Percentiles rank a stretch among this genome's conserved stretches.
phyloP scores from a whole-genome alignment of 768 basidiomycete genomes.

The Tulasnella sp. region DNA sequence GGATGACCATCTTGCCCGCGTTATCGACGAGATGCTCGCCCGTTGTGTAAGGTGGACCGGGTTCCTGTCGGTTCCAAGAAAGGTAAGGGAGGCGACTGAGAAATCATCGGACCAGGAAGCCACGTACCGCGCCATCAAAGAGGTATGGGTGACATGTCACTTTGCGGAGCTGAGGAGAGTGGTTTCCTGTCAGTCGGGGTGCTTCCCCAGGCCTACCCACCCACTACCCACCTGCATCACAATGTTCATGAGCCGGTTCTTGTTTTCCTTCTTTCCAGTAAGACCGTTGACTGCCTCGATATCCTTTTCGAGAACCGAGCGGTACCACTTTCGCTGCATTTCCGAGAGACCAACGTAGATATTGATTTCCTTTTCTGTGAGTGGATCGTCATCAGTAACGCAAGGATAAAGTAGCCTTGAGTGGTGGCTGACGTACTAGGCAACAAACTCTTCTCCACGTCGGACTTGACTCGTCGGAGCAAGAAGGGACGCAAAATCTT shows the following conservation, averaged over 20 bases:
- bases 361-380: slow-evolving; percentile 92
- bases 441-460: slow-evolving; percentile 92
- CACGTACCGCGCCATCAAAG: slow-evolving; percentile 80
- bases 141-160: slow-evolving; percentile 89
- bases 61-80: slow-evolving; percentile 55
- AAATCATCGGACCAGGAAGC: neutral
- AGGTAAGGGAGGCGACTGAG: neutral
- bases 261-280: slow-evolving; percentile 97
- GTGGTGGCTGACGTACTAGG: slow-evolving; percentile 56
- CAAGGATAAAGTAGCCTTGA: neutral
- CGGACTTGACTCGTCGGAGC: slow-evolving; percentile 87
- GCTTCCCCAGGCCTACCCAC: neutral
- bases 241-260: slow-evolving; percentile 96
- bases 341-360: slow-evolving; percentile 95
- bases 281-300: slow-evolving; percentile 98
- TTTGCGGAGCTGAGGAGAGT: slow-evolving; percentile 31
- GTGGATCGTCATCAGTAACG: slow-evolving; percentile 24
- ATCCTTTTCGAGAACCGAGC: slow-evolving; percentile 92
- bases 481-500: slow-evolving; percentile 95
- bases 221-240: slow-evolving; percentile 82
- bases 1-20: slow-evolving; percentile 94
- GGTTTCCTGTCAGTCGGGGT: neutral
- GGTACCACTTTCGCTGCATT: slow-evolving; percentile 98
- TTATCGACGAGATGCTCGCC: slow-evolving; percentile 95
- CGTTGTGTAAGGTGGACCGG: slow-evolving; percentile 96